Evolutionary conservation across 306 rosid genomes (phyloP), one percentile per base, ranked within the genome.

Genomic region (Sicyos edulis): DNA sequence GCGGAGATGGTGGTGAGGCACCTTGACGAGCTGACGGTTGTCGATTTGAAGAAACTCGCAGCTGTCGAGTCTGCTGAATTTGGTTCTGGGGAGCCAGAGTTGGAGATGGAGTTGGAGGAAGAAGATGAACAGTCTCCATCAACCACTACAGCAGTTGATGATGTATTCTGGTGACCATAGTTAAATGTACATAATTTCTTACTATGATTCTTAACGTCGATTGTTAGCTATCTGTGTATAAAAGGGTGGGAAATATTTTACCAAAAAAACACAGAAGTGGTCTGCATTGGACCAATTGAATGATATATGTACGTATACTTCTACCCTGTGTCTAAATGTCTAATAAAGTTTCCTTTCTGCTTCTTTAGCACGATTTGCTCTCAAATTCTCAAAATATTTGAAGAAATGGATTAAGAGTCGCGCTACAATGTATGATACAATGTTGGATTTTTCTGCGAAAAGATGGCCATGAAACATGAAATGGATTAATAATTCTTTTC

Each of bases 31-130:
- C 87, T 93, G 14, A 78, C 97, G 4, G 89, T 93, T 62, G 92
- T 93, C 49, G 99, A 93, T 82, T 77, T 93, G 92, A 93, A 93
- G 88, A 86, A 86, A 45, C 90, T 93, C 40, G 96, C 97, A 6
- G 97, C 54, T 44, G 77, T 89, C 24, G 96, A 93, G 57, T 82
- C 85, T 15, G 20, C 89, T 66, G 98, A 93, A 78, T 93, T 87
- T 71, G 85, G 87, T 54, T 65, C 85, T 37, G 76, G n/a, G 42
- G 96, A 83, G 77, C 92, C 87, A 26, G 97, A 87, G 84, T n/a
- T 88, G 79, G 96, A 88, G 87, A 2, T 86, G 86, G 97, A 90
- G 79, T 29, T 71, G 10, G 82, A 80, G 70, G 93, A 88, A 81
- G 21, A 64, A 1, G 87, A 80, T 40, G 81, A 84, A 17, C 16